Percentiles rank a stretch among this genome's conserved stretches.
Evolutionary conservation across 257 asterid genomes (phyloP).

Genomic region (Avicennia marina): DNA sequence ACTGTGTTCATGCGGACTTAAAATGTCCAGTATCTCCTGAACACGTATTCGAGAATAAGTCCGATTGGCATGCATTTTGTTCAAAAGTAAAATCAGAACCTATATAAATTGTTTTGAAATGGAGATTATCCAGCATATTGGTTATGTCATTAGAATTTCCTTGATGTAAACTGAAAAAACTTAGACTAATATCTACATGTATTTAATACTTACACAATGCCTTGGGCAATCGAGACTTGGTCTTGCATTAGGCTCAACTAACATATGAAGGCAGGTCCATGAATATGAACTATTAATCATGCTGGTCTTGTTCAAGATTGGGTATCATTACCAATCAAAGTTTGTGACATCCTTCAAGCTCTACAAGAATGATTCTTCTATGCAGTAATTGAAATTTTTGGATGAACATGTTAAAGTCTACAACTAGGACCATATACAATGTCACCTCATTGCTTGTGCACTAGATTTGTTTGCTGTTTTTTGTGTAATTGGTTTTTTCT

Average conservation of each 20-base stretch:
- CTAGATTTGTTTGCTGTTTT: slow-evolving; percentile 2
- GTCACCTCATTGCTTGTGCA: slow-evolving; percentile 7
- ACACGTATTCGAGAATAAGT: too few relatives aligned
- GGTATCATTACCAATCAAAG: background rate
- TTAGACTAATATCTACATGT: background rate
- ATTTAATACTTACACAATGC: background rate
- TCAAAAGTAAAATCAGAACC: background rate
- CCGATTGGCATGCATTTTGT: background rate
- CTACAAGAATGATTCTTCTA: background rate
- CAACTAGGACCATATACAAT: background rate
- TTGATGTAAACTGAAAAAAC: background rate
- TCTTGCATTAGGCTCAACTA: background rate
- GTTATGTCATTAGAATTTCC: background rate
- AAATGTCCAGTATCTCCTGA: too few relatives aligned
- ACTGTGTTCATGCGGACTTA: too few relatives aligned
- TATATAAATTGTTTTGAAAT: background rate
- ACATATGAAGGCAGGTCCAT: background rate
- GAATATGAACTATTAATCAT: background rate
- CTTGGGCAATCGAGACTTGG: background rate
- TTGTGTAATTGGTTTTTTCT: background rate
- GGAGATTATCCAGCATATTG: background rate
- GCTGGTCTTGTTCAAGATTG: background rate
- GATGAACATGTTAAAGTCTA: slow-evolving; percentile 6
- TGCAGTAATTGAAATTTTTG: background rate
- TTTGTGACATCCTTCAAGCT: slow-evolving; percentile 3